phyloP scores from a whole-genome alignment of 1,284 basidiomycete genomes.

The Apiotrichum laibachii region DNA sequence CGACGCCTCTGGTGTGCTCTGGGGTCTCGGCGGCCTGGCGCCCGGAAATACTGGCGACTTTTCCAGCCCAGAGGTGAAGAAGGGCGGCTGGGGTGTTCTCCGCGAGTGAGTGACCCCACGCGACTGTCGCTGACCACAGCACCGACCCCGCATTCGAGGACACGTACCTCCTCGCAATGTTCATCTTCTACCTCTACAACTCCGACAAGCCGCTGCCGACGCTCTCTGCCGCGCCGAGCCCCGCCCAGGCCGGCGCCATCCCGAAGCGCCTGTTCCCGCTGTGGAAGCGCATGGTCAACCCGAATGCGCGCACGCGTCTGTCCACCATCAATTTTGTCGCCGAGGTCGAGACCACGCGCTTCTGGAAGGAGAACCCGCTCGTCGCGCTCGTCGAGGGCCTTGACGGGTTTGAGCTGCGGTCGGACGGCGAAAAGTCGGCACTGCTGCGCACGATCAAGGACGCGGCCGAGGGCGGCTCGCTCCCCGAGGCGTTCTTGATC shows the following conservation, averaged over 20 bases:
- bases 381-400: constrained; percentile 81
- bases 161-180: constrained; percentile 78
- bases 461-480: constrained; percentile 60
- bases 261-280: constrained; percentile 72
- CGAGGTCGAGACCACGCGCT: constrained; percentile 68
- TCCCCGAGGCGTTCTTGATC: constrained; percentile 83
- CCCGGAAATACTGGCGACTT: constrained; percentile 60
- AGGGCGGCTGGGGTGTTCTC: constrained; percentile 74
- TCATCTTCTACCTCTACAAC: constrained; percentile 84
- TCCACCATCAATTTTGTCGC: constrained; percentile 74
- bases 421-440: constrained; percentile 73
- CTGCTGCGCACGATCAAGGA: constrained; percentile 82
- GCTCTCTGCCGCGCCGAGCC: constrained; percentile 65
- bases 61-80: constrained; percentile 84
- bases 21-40: constrained; percentile 69
- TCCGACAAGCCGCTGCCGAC: constrained; percentile 65
- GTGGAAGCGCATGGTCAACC: constrained; percentile 84
- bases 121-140: constrained; percentile 52
- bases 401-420: constrained; percentile 80
- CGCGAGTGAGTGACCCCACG: constrained; percentile 64
- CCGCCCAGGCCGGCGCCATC: constrained; percentile 72
- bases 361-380: constrained; percentile 80
- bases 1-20: constrained; percentile 44
- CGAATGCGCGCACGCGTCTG: constrained; percentile 75
- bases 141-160: constrained; percentile 70